Evolutionary conservation across 2,329 filamentous ascomycete genomes (phyloP).

Genomic region (Aspergillus intermedius): DNA sequence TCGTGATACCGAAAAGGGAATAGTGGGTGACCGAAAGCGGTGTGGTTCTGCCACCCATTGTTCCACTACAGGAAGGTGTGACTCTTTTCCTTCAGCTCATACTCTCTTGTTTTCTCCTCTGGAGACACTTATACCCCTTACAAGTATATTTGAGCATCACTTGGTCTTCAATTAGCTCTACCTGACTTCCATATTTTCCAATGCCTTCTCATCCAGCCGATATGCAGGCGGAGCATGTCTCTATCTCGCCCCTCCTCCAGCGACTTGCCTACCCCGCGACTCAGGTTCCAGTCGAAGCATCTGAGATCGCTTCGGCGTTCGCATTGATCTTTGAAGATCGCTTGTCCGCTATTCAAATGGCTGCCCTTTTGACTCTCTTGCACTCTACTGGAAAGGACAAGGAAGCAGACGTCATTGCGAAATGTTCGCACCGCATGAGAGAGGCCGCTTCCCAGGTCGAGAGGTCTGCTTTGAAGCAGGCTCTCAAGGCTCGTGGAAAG

Average conservation of each 20-base stretch:
- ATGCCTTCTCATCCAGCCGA: constrained; percentile 20
- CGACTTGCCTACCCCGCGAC: constrained; percentile 39
- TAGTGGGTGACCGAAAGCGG: constrained; percentile 13
- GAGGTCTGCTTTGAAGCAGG: constrained; percentile 51
- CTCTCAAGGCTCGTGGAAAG: constrained; percentile 55
- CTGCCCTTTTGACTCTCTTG: constrained; percentile 78
- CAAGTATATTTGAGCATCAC: background rate
- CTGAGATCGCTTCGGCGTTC: constrained; percentile 84
- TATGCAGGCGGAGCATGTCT: constrained; percentile 32
- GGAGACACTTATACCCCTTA: background rate
- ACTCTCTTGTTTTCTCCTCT: background rate
- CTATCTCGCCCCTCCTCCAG: constrained; percentile 44
- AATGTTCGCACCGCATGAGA: constrained; percentile 79
- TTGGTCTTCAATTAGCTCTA: background rate
- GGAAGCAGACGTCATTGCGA: constrained; percentile 75
- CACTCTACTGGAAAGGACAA: constrained; percentile 87
- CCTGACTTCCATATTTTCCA: background rate
- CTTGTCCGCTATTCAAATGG: constrained; percentile 80
- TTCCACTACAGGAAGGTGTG: background rate
- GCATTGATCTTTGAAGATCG: constrained; percentile 86
- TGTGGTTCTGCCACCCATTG: constrained; percentile 16
- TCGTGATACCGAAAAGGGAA: constrained; percentile 9
- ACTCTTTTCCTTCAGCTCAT: background rate
- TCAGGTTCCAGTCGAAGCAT: constrained; percentile 55
- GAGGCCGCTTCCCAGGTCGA: constrained; percentile 69